Conservation (phyloP, 1,284 basidiomycete genomes). For the Cerrena zonata region DNA sequence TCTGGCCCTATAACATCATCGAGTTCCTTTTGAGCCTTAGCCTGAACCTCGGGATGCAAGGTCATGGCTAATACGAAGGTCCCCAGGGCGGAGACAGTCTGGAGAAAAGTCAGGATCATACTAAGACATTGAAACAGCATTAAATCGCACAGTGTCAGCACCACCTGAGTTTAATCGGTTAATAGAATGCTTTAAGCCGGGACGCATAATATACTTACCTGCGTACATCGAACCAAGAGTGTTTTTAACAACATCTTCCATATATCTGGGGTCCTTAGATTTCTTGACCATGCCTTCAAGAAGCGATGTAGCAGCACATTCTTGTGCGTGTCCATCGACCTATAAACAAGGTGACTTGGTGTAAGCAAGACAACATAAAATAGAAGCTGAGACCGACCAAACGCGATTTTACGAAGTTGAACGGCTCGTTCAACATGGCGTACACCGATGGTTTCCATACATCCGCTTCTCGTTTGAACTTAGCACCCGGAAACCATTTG, state of each 20-base stretch:
- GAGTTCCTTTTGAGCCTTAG: constrained; percentile 23
- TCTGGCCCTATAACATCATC: constrained; percentile 17
- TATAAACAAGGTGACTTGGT: background rate
- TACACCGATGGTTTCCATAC: constrained; percentile 18
- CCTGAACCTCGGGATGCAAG: constrained; percentile 17
- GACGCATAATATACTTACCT: background rate
- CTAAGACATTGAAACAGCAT: background rate
- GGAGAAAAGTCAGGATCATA: background rate
- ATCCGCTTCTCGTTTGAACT: constrained; percentile 38
- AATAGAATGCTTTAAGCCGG: background rate
- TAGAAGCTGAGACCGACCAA: constrained; percentile 2
- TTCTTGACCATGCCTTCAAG: constrained; percentile 1
- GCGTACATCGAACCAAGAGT: constrained; percentile 7
- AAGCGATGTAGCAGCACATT: background rate
- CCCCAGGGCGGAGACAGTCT: constrained; percentile 16
- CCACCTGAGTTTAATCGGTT: background rate
- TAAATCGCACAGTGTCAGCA: constrained; percentile 3
- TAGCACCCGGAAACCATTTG: constrained; percentile 35
- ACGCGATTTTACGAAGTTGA: constrained; percentile 6
- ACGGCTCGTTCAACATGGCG: constrained; percentile 8
- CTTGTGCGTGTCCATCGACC: background rate
- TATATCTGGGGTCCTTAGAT: background rate
- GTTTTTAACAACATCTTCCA: constrained; percentile 1
- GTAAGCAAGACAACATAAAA: background rate
- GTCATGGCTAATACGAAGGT: constrained; percentile 20